These are phyloP conservation scores for Uronychia setigera DNA, from an alignment of 73 alveolate species.

Conservation along the genomic window DNA sequence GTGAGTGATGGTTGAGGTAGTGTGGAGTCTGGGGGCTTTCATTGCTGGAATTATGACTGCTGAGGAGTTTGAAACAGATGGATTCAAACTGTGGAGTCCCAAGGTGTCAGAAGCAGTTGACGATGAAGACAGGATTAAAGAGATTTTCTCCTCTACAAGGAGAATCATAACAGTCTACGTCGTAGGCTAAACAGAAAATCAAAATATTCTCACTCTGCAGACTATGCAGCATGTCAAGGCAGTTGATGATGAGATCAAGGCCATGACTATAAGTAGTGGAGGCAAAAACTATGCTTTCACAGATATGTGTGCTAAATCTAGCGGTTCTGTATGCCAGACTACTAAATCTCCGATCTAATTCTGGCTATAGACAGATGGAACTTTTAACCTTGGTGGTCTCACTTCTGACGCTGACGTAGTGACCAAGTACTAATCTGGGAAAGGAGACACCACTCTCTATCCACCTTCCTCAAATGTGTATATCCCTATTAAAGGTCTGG, in stretches of 20 bases:
- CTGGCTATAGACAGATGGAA: neutral
- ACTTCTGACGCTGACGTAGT: slow-evolving; percentile 2
- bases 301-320: neutral
- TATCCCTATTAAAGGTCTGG: neutral
- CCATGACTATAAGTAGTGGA: neutral
- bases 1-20: neutral
- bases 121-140: neutral
- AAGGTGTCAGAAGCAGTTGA: neutral
- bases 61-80: no score
- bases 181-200: neutral
- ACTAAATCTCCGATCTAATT: neutral
- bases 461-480: neutral
- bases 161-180: neutral
- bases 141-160: neutral
- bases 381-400: neutral
- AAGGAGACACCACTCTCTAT: neutral
- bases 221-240: neutral
- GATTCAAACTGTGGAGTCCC: slow-evolving; percentile 7
- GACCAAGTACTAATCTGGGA: neutral
- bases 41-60: no score
- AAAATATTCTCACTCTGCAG: neutral
- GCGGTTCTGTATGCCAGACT: neutral
- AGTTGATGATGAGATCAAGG: slow-evolving; percentile 3
- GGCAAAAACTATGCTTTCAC: slow-evolving; percentile 1
- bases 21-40: neutral